Conservation (phyloP, 495 filamentous ascomycete genomes). For the Cercophora sp. region DNA sequence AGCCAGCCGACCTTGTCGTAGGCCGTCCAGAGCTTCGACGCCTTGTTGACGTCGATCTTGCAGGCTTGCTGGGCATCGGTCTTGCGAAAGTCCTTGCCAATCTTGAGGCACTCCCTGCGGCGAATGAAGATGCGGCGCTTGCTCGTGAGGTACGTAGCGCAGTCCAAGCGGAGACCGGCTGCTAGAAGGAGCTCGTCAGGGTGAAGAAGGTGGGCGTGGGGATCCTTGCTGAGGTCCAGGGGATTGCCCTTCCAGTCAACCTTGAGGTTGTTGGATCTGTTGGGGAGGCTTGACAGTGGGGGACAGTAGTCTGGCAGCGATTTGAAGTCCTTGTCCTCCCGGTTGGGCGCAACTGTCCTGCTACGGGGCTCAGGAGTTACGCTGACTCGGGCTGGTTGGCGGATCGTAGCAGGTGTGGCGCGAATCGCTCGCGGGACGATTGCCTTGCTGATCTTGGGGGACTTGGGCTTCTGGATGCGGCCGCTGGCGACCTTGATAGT, state of each 20-base stretch:
- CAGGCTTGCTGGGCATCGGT: conserved; percentile 96
- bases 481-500: conserved; percentile 44
- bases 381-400: conserved; percentile 39
- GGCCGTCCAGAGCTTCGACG: conserved; percentile 88
- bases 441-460: conserved; percentile 22
- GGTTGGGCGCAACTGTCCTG: conserved; percentile 47
- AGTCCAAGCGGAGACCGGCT: conserved; percentile 75
- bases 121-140: conserved; percentile 90
- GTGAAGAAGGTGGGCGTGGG: conserved; percentile 71
- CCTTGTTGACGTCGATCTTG: conserved; percentile 99
- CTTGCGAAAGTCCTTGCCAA: conserved; percentile 88
- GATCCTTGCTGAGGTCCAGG: conserved; percentile 75
- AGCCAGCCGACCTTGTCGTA: conserved; percentile 92
- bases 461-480: conserved; percentile 38
- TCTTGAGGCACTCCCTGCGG: conserved; percentile 62
- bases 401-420: conserved; percentile 22
- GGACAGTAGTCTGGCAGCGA: conserved; percentile 76
- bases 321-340: conserved; percentile 86
- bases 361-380: conserved; percentile 42
- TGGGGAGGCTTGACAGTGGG: conserved; percentile 59
- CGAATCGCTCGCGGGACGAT: conserved; percentile 28
- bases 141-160: conserved; percentile 88
- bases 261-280: conserved; percentile 64
- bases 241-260: conserved; percentile 83
- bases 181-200: conserved; percentile 76